Evolutionary conservation across 2,329 filamentous ascomycete genomes (phyloP).

Genomic region (Penicillium sp.): DNA sequence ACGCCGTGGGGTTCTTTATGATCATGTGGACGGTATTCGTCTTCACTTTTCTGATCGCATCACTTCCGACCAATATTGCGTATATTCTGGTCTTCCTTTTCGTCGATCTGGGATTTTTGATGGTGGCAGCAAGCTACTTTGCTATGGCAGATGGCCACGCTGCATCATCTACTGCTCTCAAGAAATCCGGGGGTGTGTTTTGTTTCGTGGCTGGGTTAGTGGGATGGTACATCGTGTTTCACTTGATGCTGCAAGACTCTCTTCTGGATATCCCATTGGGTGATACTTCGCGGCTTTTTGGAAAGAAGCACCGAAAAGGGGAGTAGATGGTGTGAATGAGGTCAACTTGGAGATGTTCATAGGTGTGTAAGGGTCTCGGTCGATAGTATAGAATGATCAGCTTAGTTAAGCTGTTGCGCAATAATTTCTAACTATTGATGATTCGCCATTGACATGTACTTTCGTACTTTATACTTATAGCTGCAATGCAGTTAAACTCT

Average conservation of each 20-base stretch:
- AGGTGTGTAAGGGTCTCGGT: neutral
- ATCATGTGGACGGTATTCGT: constrained; percentile 48
- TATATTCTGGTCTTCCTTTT: constrained; percentile 49
- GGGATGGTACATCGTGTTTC: constrained; percentile 45
- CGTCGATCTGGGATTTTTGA: constrained; percentile 44
- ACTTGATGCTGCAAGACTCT: constrained; percentile 42
- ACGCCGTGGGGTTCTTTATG: constrained; percentile 50
- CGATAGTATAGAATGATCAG: neutral
- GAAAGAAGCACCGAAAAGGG: constrained; percentile 23
- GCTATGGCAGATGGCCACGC: constrained; percentile 43
- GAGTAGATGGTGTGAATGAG: constrained; percentile 4
- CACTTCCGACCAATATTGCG: constrained; percentile 45
- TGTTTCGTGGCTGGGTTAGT: constrained; percentile 46
- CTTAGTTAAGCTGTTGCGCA: neutral
- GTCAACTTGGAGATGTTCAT: neutral
- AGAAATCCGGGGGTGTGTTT: constrained; percentile 46
- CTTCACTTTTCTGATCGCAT: constrained; percentile 46
- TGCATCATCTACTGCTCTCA: constrained; percentile 34
- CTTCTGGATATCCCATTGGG: constrained; percentile 42
- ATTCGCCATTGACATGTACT: neutral
- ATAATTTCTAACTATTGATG: neutral
- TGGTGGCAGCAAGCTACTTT: constrained; percentile 46
- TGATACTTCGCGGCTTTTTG: constrained; percentile 42
- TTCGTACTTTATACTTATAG: neutral
- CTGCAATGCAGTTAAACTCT: neutral